Percentiles rank a stretch among this genome's conserved stretches.
Conservation (phyloP, 2,329 filamentous ascomycete genomes). For the Sphaerulina vaccinii region DNA sequence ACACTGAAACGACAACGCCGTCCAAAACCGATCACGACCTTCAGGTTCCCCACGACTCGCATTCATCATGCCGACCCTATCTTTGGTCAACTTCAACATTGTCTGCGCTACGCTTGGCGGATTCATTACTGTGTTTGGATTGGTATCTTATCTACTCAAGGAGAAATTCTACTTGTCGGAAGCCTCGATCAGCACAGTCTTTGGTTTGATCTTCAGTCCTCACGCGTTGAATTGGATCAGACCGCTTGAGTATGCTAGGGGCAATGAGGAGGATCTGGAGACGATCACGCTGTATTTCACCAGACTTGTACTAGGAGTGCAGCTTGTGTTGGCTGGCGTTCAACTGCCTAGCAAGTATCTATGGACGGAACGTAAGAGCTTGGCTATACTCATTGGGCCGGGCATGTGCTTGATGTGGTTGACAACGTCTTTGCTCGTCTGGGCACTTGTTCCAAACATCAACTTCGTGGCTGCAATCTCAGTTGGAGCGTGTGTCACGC, state of each 20-base stretch:
- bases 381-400: conserved; percentile 74
- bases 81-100: conserved; percentile 72
- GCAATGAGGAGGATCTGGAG: conserved; percentile 59
- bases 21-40: too few relatives aligned
- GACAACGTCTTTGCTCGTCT: conserved; percentile 73
- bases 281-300: conserved; percentile 79
- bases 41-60: too few relatives aligned
- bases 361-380: conserved; percentile 71
- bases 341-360: conserved; percentile 84
- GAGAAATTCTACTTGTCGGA: conserved; percentile 90
- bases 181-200: conserved; percentile 81
- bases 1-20: too few relatives aligned
- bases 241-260: conserved; percentile 69
- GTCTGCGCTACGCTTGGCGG: conserved; percentile 77
- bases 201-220: conserved; percentile 76
- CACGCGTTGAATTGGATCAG: conserved; percentile 72
- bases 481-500: conserved; percentile 83
- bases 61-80: conserved; percentile 58
- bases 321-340: conserved; percentile 83
- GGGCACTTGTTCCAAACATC: conserved; percentile 69
- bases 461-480: conserved; percentile 75
- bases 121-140: conserved; percentile 84
- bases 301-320: conserved; percentile 82
- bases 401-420: conserved; percentile 89
- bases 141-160: conserved; percentile 86